These are phyloP conservation scores for Besnoitia besnoiti DNA, from an alignment of 169 alveolate species.

Conservation along the genomic window DNA sequence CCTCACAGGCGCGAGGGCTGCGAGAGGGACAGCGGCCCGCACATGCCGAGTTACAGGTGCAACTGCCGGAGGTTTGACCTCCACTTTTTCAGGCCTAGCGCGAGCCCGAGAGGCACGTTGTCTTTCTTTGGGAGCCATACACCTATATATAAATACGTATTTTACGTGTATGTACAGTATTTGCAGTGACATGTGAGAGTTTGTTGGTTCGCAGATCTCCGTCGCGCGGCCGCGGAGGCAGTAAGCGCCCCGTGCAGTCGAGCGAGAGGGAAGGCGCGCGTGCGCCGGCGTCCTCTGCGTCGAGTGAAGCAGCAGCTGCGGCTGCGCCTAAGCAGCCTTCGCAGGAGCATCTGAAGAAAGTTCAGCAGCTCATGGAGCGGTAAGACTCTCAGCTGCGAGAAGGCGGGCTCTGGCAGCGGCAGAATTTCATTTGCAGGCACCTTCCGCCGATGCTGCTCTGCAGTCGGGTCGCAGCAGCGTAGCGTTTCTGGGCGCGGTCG, in stretches of 20 bases:
- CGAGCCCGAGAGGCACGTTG: too few relatives aligned
- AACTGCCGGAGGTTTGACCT: too few relatives aligned
- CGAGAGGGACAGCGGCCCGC: too few relatives aligned
- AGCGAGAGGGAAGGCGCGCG: not conserved
- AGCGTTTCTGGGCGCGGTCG: too few relatives aligned
- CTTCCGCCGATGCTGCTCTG: not conserved
- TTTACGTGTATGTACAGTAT: not conserved
- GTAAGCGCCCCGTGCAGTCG: not conserved
- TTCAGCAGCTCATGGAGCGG: conserved; percentile 35
- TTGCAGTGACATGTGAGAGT: too few relatives aligned
- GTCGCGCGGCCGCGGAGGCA: conserved; percentile 13
- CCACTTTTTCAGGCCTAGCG: too few relatives aligned
- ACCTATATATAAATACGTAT: not conserved
- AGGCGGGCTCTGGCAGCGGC: not conserved
- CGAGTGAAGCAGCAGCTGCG: not conserved
- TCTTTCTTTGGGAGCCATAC: too few relatives aligned
- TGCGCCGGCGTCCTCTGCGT: not conserved
- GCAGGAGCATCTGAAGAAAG: not conserved
- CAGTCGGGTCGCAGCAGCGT: too few relatives aligned
- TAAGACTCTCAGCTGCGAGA: not conserved
- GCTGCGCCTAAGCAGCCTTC: conserved; percentile 3
- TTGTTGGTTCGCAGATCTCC: not conserved
- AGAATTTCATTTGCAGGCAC: not conserved
- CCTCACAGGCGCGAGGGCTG: too few relatives aligned
- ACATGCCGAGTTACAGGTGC: too few relatives aligned